Conservation (phyloP, 2,329 filamentous ascomycete genomes). For the Phialophora chinensis region DNA sequence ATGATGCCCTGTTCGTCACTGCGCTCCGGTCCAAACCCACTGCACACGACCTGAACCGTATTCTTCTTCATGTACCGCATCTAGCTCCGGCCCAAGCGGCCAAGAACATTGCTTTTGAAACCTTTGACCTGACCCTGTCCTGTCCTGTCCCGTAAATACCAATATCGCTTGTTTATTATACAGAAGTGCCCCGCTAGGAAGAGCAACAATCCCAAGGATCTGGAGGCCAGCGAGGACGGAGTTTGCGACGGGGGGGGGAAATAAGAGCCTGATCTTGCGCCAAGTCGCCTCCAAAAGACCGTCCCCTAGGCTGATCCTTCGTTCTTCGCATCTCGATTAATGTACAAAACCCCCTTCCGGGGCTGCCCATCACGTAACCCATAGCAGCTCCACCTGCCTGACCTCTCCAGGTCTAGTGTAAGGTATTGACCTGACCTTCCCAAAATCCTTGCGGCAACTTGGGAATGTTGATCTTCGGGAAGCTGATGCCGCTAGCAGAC, state of each 20-base stretch:
- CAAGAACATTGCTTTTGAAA: neutral
- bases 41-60: neutral
- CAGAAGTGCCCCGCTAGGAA: neutral
- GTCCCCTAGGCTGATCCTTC: neutral
- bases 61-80: neutral
- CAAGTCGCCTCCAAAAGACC: neutral
- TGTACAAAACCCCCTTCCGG: neutral
- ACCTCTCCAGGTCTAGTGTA: slow-evolving; percentile 26
- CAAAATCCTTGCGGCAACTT: slow-evolving; percentile 37
- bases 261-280: too few species aligned
- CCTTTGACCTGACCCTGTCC: neutral
- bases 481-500: slow-evolving; percentile 29
- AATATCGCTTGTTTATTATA: neutral
- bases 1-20: neutral
- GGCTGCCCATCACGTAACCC: neutral
- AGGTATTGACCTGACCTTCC: slow-evolving; percentile 36
- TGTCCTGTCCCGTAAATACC: neutral
- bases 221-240: neutral
- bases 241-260: neutral
- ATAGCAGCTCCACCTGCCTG: neutral
- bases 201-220: neutral
- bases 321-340: neutral
- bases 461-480: slow-evolving; percentile 40
- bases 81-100: neutral
- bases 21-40: too few species aligned